A percentile compares a stretch with the other conserved stretches of the same genome.
phyloP scores from a whole-genome alignment of 441 rosid species.

The Eutrema salsugineum region DNA sequence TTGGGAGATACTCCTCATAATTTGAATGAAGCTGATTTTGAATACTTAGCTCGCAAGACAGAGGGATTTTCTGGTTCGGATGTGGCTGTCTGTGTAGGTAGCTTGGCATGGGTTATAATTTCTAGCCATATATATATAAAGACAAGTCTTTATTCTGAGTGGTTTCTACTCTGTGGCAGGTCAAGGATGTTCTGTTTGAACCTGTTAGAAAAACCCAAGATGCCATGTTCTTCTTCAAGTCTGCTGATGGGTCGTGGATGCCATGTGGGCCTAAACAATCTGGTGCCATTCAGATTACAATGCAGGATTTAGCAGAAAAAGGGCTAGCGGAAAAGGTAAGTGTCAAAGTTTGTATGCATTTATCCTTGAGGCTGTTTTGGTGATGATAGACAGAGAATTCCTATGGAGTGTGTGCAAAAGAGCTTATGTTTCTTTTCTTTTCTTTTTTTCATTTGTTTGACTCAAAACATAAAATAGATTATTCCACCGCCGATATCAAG shows the following conservation, averaged over 20 bases:
- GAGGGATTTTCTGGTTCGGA: conserved; percentile 98
- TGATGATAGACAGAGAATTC: neutral
- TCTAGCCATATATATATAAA: no score
- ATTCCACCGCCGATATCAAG: conserved; percentile 82
- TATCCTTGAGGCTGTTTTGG: neutral
- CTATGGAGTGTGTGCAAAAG: neutral
- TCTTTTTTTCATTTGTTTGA: neutral
- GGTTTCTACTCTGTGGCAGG: conserved; percentile 42
- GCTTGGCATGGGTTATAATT: neutral
- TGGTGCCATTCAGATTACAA: conserved; percentile 69
- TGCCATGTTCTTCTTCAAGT: conserved; percentile 78
- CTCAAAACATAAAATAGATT: conserved; percentile 44
- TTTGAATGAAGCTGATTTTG: conserved; percentile 83
- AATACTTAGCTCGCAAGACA: conserved; percentile 65
- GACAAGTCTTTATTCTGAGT: neutral
- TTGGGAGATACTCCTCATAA: conserved; percentile 94
- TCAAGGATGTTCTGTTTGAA: conserved; percentile 88
- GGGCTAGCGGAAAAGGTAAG: conserved; percentile 73
- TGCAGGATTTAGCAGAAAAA: conserved; percentile 79
- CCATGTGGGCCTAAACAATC: conserved; percentile 91
- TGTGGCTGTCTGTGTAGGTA: conserved; percentile 89
- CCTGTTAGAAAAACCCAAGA: conserved; percentile 96
- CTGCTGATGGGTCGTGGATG: conserved; percentile 63
- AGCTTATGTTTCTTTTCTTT: neutral
- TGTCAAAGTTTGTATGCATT: neutral